Percentiles rank a stretch among this genome's conserved stretches.
phyloP scores from a whole-genome alignment of 148 eudicot species.

The Diospyros kaki region DNA sequence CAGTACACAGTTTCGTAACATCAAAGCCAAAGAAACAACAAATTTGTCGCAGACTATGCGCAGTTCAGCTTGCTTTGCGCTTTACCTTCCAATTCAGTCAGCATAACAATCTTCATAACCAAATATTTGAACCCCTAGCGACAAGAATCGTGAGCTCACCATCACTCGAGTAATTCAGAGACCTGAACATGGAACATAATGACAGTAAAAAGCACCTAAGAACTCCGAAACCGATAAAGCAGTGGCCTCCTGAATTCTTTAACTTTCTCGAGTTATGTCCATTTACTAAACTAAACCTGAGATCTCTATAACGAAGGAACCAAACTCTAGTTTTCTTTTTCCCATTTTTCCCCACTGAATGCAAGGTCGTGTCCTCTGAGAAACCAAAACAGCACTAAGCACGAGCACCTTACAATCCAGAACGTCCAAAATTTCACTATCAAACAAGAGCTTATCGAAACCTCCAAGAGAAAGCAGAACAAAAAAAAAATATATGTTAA shows the following conservation, averaged over 20 bases:
- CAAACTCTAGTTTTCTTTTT: not conserved
- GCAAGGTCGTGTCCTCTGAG: not conserved
- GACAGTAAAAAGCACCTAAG: too few species aligned
- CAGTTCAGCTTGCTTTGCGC: too few species aligned
- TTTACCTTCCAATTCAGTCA: too few species aligned
- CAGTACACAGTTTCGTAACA: not conserved
- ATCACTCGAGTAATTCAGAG: too few species aligned
- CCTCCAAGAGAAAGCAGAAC: not conserved
- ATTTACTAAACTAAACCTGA: not conserved
- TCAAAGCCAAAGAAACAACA: not conserved
- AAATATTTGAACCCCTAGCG: too few species aligned
- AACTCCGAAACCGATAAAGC: too few species aligned
- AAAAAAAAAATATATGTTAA: not conserved
- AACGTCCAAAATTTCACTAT: constrained; percentile 6
- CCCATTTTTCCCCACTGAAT: not conserved
- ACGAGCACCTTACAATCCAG: not conserved
- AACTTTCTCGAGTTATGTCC: not conserved
- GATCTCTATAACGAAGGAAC: not conserved
- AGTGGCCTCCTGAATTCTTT: too few species aligned
- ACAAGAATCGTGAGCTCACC: too few species aligned
- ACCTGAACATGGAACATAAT: too few species aligned
- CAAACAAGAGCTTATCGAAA: not conserved
- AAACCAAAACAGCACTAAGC: not conserved
- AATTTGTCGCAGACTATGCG: too few species aligned
- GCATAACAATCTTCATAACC: too few species aligned